Evolutionary conservation across 768 basidiomycete genomes (phyloP), one percentile per base, ranked within the genome.

Genomic region (Suillus ampliporus): DNA sequence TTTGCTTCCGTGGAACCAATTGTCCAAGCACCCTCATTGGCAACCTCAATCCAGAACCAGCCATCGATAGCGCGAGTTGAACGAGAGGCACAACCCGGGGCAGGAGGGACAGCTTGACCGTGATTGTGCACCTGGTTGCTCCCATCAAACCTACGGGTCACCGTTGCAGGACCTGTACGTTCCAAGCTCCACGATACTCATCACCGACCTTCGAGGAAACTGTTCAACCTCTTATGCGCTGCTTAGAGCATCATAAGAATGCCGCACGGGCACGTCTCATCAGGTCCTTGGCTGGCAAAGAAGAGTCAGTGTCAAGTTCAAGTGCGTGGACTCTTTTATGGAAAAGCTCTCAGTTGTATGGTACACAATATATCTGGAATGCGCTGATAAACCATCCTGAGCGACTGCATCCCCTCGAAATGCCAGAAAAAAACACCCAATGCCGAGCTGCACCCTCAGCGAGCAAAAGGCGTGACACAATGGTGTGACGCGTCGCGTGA

Each of bases 1-100:
- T 47, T 58, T 63, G 62, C 62, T 63, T 63, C 62, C 62, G 51
- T 19, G 59, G 62, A 47, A 63, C 28, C 31, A 53, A 3, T 21
- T 9, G 23, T 58, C 19, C 7, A 8, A 28, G 11, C 15, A 14
- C 14, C 34, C 14, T 21, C 4, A 15, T 23, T 9, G 15, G 19
- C 35, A 1, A 23, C 21, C 9, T 26, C 23, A 5, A 13, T 23
- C 37, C 15, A 23, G 21, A 23, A 23, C 15, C 17, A 14, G 21
- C 8, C 53, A 38, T 38, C 37, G 35, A 37, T 9, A 37, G 7
- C 21, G 13, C 52, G 9, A 38, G 31, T 31, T 31, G 31, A 26
- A 26, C 53, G 10, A 38, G 23, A 38, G 21, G 37, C 15, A 11
- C 17, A n/a, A 40, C 17, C 19, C 6, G 10, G 52, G 21, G 53